Percentiles rank a stretch among this genome's conserved stretches.
Conservation (phyloP, 495 filamentous ascomycete genomes). For the Penicillium samsonianum region DNA sequence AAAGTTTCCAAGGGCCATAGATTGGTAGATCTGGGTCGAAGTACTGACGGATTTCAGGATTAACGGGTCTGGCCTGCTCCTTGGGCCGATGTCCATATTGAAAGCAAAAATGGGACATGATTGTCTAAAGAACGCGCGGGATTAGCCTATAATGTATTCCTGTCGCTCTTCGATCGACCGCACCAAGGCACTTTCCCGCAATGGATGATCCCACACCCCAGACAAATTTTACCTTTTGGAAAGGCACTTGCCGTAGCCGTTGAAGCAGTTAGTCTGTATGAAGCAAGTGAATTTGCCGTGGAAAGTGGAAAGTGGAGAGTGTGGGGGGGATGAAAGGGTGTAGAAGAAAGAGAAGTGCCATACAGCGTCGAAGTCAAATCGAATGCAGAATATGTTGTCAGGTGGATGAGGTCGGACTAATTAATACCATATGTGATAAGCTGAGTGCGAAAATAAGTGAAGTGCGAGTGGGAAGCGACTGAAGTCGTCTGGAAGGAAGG, state of each 20-base stretch:
- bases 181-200: background rate
- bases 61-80: conserved; percentile 15
- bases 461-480: background rate
- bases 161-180: background rate
- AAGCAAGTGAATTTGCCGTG: background rate
- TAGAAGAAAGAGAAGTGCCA: background rate
- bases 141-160: background rate
- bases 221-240: background rate
- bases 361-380: background rate
- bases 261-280: background rate
- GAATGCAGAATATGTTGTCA: background rate
- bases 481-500: background rate
- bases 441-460: background rate
- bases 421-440: background rate
- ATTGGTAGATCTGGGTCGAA: conserved; percentile 15
- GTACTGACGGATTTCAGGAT: conserved; percentile 40
- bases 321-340: background rate
- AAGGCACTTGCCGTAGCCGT: background rate
- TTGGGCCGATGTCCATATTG: background rate
- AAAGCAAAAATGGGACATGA: background rate
- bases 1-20: conserved; percentile 27
- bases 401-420: background rate
- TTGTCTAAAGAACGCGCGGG: background rate
- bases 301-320: background rate
- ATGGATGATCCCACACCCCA: background rate